phyloP scores from a whole-genome alignment of 2,329 filamentous ascomycete genomes.

The Colletotrichum karsti region DNA sequence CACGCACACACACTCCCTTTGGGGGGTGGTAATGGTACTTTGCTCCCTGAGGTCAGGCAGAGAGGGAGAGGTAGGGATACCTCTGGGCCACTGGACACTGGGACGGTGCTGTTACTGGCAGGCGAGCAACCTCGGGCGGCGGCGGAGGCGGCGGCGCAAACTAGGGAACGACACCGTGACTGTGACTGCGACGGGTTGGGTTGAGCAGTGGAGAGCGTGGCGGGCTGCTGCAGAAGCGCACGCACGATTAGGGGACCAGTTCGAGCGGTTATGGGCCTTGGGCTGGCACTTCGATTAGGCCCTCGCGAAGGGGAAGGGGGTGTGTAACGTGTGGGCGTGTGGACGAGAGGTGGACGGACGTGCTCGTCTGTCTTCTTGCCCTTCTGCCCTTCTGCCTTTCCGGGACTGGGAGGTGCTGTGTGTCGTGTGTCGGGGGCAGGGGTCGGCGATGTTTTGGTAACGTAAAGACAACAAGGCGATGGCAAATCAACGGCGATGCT shows the following conservation, averaged over 20 bases:
- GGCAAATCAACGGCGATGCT: conserved; percentile 26
- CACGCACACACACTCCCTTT: conserved; percentile 18
- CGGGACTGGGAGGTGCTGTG: conserved; percentile 4
- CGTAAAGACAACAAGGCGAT: conserved; percentile 22
- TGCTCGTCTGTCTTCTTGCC: conserved; percentile 26
- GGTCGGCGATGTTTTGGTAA: conserved; percentile 24
- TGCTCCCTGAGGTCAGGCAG: not conserved
- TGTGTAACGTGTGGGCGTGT: not conserved
- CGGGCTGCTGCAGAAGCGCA: conserved; percentile 9
- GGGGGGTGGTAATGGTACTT: not conserved
- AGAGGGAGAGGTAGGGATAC: conserved; percentile 2
- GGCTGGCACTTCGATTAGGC: not conserved
- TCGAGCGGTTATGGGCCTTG: conserved; percentile 7
- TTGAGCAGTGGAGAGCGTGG: conserved; percentile 11
- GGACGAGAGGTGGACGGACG: conserved; percentile 10
- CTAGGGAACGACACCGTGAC: conserved; percentile 5
- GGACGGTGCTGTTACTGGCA: not conserved
- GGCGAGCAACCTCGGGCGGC: not conserved
- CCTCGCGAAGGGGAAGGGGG: not conserved
- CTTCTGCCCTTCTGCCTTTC: conserved; percentile 7
- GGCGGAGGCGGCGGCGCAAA: conserved; percentile 9
- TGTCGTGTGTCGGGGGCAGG: conserved; percentile 26
- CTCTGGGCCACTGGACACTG: not conserved
- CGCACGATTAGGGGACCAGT: conserved; percentile 25
- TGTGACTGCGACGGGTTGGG: not conserved